Evolutionary conservation across 73 alveolate species (phyloP).

Genomic region (Tetrahymena malaccensis): DNA sequence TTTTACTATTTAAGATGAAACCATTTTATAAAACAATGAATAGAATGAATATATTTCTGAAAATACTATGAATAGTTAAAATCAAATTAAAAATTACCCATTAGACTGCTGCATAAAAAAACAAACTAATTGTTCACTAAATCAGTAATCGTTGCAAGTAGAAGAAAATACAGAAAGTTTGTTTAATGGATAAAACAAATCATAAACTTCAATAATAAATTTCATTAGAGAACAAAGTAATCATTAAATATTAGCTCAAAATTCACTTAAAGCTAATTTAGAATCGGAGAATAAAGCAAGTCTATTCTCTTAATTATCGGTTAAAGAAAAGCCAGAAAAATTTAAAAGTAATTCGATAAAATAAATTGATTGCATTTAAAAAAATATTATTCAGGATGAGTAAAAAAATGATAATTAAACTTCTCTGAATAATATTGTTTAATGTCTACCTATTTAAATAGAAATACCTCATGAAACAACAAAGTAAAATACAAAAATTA

Average conservation of each 20-base stretch:
- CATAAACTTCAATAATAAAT: neutral
- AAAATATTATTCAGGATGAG: neutral
- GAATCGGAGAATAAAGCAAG: neutral
- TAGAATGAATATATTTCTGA: neutral
- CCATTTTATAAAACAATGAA: neutral
- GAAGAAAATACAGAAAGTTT: neutral
- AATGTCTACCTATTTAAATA: neutral
- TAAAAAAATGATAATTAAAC: neutral
- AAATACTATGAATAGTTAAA: neutral
- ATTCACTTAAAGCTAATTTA: no score
- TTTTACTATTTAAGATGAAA: neutral
- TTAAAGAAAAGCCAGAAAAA: neutral
- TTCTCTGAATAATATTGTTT: neutral
- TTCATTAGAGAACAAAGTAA: neutral
- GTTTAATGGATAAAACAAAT: neutral
- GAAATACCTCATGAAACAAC: neutral
- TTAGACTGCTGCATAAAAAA: neutral
- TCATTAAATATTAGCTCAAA: neutral
- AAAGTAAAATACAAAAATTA: neutral
- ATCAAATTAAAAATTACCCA: neutral
- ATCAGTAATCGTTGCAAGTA: neutral
- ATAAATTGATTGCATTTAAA: neutral
- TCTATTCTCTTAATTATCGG: neutral
- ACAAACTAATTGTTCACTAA: neutral
- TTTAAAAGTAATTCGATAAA: neutral